Evolutionary conservation across 768 basidiomycete genomes (phyloP).

Genomic region (Cystobasidiopsis lactophilus): DNA sequence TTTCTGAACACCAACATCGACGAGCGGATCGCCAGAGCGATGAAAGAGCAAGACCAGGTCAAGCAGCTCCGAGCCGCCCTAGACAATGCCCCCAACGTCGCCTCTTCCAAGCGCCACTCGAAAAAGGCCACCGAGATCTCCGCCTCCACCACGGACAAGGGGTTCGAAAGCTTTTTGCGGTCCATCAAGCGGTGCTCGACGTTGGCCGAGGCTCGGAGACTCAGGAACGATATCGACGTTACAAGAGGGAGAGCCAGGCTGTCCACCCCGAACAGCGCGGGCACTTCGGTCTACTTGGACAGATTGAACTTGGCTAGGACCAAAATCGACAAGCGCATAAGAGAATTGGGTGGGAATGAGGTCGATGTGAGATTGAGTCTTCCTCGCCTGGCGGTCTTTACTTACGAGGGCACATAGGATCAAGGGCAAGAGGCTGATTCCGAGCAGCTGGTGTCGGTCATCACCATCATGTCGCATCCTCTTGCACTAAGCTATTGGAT

Average conservation of each 20-base stretch:
- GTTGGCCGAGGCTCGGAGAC: constrained; percentile 61
- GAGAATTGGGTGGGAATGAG: constrained; percentile 47
- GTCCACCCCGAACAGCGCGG: background rate
- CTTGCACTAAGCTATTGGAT: constrained; percentile 84
- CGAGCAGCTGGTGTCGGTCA: constrained; percentile 24
- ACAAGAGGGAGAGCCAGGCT: constrained; percentile 36
- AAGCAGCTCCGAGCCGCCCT: constrained; percentile 18
- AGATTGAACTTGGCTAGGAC: constrained; percentile 72
- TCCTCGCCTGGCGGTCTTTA: background rate
- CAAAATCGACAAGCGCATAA: constrained; percentile 66
- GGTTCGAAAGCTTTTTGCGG: constrained; percentile 76
- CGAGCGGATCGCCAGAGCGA: constrained; percentile 28
- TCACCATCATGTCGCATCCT: constrained; percentile 43
- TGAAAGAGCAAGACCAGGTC: constrained; percentile 14
- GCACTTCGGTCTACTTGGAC: constrained; percentile 42
- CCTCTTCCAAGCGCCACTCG: background rate
- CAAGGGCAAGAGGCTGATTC: no score
- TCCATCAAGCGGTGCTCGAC: constrained; percentile 64
- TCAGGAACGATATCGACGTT: constrained; percentile 66
- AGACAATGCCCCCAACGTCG: constrained; percentile 9
- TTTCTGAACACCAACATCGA: constrained; percentile 91
- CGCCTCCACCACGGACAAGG: constrained; percentile 50
- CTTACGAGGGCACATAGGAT: no score
- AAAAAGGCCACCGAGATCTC: constrained; percentile 43
- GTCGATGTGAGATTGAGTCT: constrained; percentile 11